Base-by-base conservation (phyloP, 768 basidiomycete species). In the Artomyces pyxidatus region DNA sequence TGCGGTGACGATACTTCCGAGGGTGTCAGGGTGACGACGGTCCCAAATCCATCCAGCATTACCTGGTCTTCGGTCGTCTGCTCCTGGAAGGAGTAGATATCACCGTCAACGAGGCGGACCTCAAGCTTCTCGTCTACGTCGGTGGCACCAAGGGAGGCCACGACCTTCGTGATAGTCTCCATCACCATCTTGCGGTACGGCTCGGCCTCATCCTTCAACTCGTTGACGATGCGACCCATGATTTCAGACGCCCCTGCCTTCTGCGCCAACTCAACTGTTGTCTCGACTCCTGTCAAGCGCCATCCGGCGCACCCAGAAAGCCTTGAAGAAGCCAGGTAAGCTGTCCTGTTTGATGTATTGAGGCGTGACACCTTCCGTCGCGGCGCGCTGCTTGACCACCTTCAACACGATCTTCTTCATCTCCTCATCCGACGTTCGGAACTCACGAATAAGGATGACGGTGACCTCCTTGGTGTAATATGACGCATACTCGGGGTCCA, bases 351-450 rank as follows among this genome's bases (percentile, higher is more conserved):
- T 93, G 63, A 98, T 94, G 65, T 96, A 98, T 37, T 81, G 78
- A 3, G 95, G 83, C 0, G 90, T 91, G 37, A 98, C 95, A 71
- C 95, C 95, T 63, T 98, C 95, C 2, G 95, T 98, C 5, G 90
- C 89, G 25, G 95, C 90, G 61, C 95, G 96, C 65, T 97, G 95
- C 68, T 96, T 95, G 58, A 97, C 92, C 50, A 97, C 95, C 68
- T 97, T 97, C 43, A 98, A 71, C 4, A 98, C 95, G 56, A 97
- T 97, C 75, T 97, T 94, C 79, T 97, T 94, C 95, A 98, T 98
- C 73, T 98, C 95, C 65, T 98, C 95, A 64, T 98, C 94, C 4
- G 94, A 93, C 4, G 93, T 95, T 65, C 94, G 92, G 73, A 96
- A 96, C 69, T 96, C 94, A 60, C 95, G 89, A 54, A 94, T 94